Evolutionary conservation across 1,139 yeast genomes (phyloP).

Genomic region (Kodamaea anthophila): DNA sequence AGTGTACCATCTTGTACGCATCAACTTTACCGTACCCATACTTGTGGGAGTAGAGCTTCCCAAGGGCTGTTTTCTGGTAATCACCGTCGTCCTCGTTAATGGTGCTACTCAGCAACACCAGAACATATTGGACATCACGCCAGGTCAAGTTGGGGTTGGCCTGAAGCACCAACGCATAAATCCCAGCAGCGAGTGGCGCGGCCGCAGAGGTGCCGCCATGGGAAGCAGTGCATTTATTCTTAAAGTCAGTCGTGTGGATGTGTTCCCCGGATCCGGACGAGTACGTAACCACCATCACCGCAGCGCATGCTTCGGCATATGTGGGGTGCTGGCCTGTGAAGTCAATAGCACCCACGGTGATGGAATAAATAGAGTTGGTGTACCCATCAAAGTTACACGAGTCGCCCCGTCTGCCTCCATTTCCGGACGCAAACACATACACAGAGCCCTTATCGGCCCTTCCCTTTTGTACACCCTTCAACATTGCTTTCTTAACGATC

Average conservation of each 20-base stretch:
- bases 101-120: conserved; percentile 68
- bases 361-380: conserved; percentile 90
- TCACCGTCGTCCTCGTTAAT: conserved; percentile 60
- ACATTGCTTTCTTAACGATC: conserved; percentile 72
- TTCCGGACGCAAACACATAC: conserved; percentile 95
- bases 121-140: conserved; percentile 90
- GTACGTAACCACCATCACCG: conserved; percentile 93
- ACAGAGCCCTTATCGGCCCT: conserved; percentile 77
- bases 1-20: conserved; percentile 66
- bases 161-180: conserved; percentile 73
- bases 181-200: conserved; percentile 96
- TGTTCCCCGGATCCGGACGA: conserved; percentile 88
- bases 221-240: conserved; percentile 56
- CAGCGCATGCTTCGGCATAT: conserved; percentile 90
- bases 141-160: conserved; percentile 86
- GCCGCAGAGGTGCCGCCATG: conserved; percentile 99
- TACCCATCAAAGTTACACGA: conserved; percentile 97
- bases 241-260: conserved; percentile 86
- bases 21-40: conserved; percentile 94
- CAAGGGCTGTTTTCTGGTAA: conserved; percentile 60
- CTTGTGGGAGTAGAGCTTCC: conserved; percentile 69
- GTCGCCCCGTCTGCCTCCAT: conserved; percentile 80
- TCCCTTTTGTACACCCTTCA: conserved; percentile 83
- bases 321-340: conserved; percentile 77
- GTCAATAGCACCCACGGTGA: conserved; percentile 93